These are phyloP conservation scores for Dryadomyces quercivorus DNA, from an alignment of 2,329 filamentous ascomycete genomes.

Conservation along the genomic window DNA sequence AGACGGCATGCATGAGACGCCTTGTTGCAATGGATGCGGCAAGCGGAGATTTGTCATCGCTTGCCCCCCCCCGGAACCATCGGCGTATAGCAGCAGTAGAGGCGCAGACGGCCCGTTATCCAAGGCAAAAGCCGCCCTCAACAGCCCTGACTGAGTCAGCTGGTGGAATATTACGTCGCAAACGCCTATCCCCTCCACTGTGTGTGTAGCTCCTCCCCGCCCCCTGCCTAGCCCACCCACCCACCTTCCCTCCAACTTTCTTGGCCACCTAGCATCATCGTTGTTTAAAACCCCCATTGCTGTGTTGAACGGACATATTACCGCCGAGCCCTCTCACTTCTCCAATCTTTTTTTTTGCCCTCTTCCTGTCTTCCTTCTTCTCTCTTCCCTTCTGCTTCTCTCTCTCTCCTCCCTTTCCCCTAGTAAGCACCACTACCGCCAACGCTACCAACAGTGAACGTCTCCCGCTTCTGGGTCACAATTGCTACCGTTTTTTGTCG, in stretches of 20 bases:
- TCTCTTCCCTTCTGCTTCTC: neutral
- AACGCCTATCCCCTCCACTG: neutral
- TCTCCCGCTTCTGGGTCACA: neutral
- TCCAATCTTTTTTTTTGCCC: neutral
- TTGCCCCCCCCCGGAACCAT: neutral
- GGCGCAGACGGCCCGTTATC: neutral
- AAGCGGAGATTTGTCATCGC: no score
- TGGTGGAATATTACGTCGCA: neutral
- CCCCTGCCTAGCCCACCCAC: neutral
- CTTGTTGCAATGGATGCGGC: no score
- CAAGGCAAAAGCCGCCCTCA: neutral
- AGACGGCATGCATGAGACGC: neutral
- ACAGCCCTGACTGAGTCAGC: constrained; percentile 4
- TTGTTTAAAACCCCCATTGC: constrained; percentile 6
- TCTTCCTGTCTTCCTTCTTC: neutral
- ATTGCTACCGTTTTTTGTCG: no score
- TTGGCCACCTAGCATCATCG: constrained; percentile 10
- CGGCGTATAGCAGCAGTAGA: no score
- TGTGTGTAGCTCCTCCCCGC: constrained; percentile 1
- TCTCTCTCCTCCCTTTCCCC: neutral
- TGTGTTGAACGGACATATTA: neutral
- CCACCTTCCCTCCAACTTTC: constrained; percentile 1
- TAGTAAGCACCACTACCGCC: no score
- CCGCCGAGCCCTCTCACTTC: neutral
- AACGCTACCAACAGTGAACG: no score